Conservation (phyloP, 495 filamentous ascomycete species). For the Extremus antarcticus region DNA sequence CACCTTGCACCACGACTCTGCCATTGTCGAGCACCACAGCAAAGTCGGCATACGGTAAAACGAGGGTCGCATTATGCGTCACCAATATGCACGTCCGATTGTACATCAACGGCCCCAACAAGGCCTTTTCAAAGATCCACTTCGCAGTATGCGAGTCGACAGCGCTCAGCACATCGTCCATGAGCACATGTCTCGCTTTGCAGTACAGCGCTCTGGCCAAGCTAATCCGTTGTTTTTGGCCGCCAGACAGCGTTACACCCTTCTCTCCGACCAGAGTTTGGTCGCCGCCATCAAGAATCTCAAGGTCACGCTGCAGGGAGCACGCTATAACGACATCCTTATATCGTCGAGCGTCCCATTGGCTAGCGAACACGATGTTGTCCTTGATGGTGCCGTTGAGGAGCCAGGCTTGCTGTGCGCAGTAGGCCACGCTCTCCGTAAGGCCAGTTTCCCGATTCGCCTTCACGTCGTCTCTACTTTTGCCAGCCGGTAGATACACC, state of each 20-base stretch:
- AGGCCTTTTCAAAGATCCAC: conserved; percentile 91
- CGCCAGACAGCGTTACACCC: conserved; percentile 91
- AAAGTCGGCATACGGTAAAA: conserved; percentile 63
- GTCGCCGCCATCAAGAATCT: conserved; percentile 86
- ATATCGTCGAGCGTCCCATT: conserved; percentile 75
- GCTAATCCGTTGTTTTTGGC: conserved; percentile 96
- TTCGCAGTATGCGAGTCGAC: conserved; percentile 99
- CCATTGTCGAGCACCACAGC: conserved; percentile 86
- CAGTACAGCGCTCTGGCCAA: conserved; percentile 89
- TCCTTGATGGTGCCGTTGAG: conserved; percentile 93
- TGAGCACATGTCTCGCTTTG: conserved; percentile 74
- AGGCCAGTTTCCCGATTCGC: conserved; percentile 76
- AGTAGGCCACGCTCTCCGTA: conserved; percentile 88
- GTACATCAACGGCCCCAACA: conserved; percentile 82
- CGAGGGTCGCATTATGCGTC: conserved; percentile 87
- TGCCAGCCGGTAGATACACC: conserved; percentile 72
- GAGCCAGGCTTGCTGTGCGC: conserved; percentile 95
- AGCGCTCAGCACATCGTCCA: conserved; percentile 94
- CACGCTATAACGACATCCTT: conserved; percentile 81
- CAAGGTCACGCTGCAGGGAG: conserved; percentile 82
- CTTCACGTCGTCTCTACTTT: conserved; percentile 70
- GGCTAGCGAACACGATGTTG: conserved; percentile 87
- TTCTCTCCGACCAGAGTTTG: conserved; percentile 94
- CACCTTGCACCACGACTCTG: conserved; percentile 63
- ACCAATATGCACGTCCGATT: conserved; percentile 87